Evolutionary conservation across 129 eudicot genomes (phyloP).

Genomic region (Heracleum sosnowskyi): DNA sequence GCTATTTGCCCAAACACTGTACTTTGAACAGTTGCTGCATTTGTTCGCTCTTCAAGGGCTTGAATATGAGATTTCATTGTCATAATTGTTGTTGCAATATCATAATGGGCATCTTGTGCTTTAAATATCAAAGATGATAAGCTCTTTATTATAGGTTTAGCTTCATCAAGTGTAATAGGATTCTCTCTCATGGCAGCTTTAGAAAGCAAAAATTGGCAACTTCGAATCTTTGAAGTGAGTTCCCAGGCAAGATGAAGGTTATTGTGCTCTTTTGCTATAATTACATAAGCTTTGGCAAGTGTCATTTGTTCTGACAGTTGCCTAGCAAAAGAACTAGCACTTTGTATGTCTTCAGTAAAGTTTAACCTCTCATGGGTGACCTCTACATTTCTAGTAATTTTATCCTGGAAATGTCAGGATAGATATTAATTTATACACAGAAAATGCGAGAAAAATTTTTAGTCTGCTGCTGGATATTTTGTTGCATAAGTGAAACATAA

Average conservation of each 20-base stretch:
- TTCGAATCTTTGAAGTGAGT: slow-evolving; percentile 42
- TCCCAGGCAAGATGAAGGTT: slow-evolving; percentile 53
- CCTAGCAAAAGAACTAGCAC: slow-evolving; percentile 7
- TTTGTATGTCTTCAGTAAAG: slow-evolving; percentile 9
- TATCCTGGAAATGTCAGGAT: neutral
- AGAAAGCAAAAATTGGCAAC: slow-evolving; percentile 42
- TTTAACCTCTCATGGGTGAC: slow-evolving; percentile 1
- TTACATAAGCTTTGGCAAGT: slow-evolving; percentile 47
- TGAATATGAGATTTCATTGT: slow-evolving; percentile 58
- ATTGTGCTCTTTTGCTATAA: slow-evolving; percentile 48
- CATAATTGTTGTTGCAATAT: slow-evolving; percentile 60
- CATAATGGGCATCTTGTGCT: slow-evolving; percentile 61
- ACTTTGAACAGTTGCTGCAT: slow-evolving; percentile 49
- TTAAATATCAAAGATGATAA: slow-evolving; percentile 45
- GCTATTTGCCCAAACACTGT: slow-evolving; percentile 46
- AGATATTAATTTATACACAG: neutral
- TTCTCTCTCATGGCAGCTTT: slow-evolving; percentile 48
- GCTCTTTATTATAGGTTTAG: slow-evolving; percentile 40
- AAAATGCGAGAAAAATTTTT: neutral
- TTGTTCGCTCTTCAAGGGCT: slow-evolving; percentile 54
- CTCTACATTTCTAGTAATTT: neutral
- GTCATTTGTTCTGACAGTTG: slow-evolving; percentile 23
- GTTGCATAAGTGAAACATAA: neutral
- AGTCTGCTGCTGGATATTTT: neutral
- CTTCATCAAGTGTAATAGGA: slow-evolving; percentile 40